phyloP scores from a whole-genome alignment of 2,329 filamentous ascomycete species.

The Aspergillus transmontanensis region DNA sequence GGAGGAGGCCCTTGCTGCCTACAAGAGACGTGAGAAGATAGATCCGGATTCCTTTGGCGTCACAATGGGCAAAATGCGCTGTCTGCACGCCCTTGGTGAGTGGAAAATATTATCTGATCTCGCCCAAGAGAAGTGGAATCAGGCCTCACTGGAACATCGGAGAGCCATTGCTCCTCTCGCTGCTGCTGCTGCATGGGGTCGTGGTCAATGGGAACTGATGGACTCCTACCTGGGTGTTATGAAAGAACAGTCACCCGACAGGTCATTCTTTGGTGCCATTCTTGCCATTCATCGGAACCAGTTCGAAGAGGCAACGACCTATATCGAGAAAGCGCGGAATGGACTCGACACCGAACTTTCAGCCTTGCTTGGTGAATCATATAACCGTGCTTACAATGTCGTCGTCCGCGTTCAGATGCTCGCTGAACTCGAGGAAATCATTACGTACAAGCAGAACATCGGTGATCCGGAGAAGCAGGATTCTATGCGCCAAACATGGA shows the following conservation, averaged over 20 bases:
- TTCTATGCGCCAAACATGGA: constrained; percentile 92
- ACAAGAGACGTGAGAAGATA: constrained; percentile 80
- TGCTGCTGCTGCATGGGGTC: constrained; percentile 93
- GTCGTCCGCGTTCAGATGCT: constrained; percentile 99
- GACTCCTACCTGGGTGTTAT: constrained; percentile 95
- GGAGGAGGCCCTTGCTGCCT: constrained; percentile 94
- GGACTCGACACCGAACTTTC: constrained; percentile 94
- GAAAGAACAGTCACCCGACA: constrained; percentile 88
- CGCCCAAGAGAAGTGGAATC: constrained; percentile 91
- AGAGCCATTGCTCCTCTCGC: constrained; percentile 90
- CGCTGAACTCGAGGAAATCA: constrained; percentile 96
- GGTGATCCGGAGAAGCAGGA: constrained; percentile 81
- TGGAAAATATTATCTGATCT: constrained; percentile 92
- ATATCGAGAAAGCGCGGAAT: constrained; percentile 89
- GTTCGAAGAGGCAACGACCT: constrained; percentile 84
- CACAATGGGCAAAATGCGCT: constrained; percentile 99
- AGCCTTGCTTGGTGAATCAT: constrained; percentile 95
- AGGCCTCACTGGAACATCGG: constrained; percentile 83
- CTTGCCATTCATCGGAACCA: constrained; percentile 93
- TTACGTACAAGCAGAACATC: constrained; percentile 89
- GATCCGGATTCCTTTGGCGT: constrained; percentile 83
- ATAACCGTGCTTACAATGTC: constrained; percentile 96
- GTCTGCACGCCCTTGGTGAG: constrained; percentile 92
- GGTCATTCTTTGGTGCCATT: constrained; percentile 97
- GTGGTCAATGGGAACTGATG: constrained; percentile 98